Evolutionary conservation across 257 asterid genomes (phyloP).

Genomic region (Solanum commersonii): DNA sequence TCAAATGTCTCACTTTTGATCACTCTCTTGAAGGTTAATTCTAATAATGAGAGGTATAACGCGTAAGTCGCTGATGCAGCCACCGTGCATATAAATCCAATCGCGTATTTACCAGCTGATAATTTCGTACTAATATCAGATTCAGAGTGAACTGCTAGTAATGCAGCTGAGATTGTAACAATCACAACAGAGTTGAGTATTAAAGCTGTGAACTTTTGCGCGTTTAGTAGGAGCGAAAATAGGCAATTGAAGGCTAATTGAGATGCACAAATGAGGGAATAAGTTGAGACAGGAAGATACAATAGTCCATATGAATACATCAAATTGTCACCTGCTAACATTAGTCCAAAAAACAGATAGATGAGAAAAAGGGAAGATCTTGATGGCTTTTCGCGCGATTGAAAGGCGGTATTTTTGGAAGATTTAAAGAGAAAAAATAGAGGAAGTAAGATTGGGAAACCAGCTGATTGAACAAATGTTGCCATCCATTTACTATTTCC

Average conservation of each 20-base stretch:
- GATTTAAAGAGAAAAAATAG: slow-evolving; percentile 6
- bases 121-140: slow-evolving; percentile 1
- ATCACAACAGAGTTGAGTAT: slow-evolving; percentile 27
- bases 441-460: slow-evolving; percentile 23
- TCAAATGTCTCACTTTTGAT: slow-evolving; percentile 14
- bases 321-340: slow-evolving; percentile 23
- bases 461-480: slow-evolving; percentile 27
- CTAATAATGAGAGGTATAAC: slow-evolving; percentile 10
- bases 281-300: slow-evolving; percentile 31
- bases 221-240: slow-evolving; percentile 22
- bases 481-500: slow-evolving; percentile 41
- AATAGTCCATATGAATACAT: slow-evolving; percentile 27
- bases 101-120: slow-evolving; percentile 8
- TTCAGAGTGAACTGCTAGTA: slow-evolving; percentile 23
- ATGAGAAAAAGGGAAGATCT: neutral
- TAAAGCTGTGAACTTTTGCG: slow-evolving; percentile 24
- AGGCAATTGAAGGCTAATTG: slow-evolving; percentile 30
- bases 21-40: slow-evolving; percentile 18
- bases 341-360: slow-evolving; percentile 17
- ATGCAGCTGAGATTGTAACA: slow-evolving; percentile 23
- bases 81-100: slow-evolving; percentile 20
- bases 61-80: slow-evolving; percentile 26
- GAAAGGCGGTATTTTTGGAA: neutral
- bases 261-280: slow-evolving; percentile 31
- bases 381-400: neutral